These are phyloP conservation scores for Ceratobasidium sp. DNA, from an alignment of 1,284 basidiomycete species.

Conservation along the genomic window DNA sequence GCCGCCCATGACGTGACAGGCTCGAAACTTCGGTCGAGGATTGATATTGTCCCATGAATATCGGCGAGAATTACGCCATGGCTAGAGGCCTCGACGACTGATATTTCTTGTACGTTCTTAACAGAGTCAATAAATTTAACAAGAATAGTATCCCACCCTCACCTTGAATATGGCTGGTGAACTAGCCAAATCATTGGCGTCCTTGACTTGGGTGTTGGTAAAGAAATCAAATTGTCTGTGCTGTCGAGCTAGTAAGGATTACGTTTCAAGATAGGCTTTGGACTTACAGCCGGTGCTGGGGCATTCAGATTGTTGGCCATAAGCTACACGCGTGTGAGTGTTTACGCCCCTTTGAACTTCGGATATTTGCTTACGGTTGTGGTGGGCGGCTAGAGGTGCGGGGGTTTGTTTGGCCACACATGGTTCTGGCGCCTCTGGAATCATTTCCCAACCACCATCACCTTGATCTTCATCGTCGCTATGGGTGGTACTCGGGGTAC, in stretches of 20 bases:
- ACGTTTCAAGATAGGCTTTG: neutral
- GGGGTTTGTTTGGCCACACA: neutral
- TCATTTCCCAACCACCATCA: no score
- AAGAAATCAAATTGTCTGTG: slow-evolving; percentile 89
- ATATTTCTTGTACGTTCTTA: slow-evolving; percentile 73
- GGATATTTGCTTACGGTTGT: neutral
- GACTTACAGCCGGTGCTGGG: slow-evolving; percentile 40
- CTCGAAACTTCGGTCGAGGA: slow-evolving; percentile 78
- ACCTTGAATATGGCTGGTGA: slow-evolving; percentile 82
- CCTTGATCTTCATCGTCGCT: no score
- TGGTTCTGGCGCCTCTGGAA: no score
- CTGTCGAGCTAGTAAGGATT: slow-evolving; percentile 50
- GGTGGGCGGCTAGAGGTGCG: neutral
- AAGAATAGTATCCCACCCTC: slow-evolving; percentile 29
- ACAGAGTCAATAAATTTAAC: slow-evolving; percentile 27
- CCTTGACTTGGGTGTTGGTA: slow-evolving; percentile 74
- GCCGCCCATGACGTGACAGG: slow-evolving; percentile 75
- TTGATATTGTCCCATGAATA: slow-evolving; percentile 78
- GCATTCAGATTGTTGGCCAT: slow-evolving; percentile 34
- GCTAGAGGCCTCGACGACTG: slow-evolving; percentile 65
- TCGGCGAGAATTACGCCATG: slow-evolving; percentile 76
- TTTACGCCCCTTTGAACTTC: neutral
- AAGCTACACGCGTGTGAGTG: neutral
- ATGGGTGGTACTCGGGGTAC: no score
- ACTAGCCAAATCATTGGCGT: slow-evolving; percentile 75